Base-by-base conservation (phyloP, 176 grass and related monocot genomes). In the Juncus inflexus region DNA sequence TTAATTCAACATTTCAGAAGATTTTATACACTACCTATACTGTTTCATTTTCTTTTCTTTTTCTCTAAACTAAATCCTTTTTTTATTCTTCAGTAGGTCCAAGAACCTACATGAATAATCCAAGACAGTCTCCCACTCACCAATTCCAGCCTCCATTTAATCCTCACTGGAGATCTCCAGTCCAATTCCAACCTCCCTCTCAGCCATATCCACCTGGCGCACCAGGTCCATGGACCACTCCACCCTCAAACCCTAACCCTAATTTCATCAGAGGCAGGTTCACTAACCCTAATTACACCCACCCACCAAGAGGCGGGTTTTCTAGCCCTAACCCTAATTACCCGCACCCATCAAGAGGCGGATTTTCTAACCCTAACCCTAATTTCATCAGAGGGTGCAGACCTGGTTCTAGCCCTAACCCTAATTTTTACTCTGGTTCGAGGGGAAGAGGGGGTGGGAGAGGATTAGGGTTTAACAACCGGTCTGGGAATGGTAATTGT, bases 401-500 rank as follows among this genome's bases (percentile, higher is more conserved):
- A 7, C 69, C 37, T 60, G 12, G 40, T 38, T 71, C 37, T 56
- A 72, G 61, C n/a, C 35, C 47, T 71, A 51, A 78, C 35, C 35
- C 45, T 14, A 65, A 78, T 50, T 49, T 49, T 16, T 42, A 35
- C 42, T 71, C 67, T 58, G 53, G 53, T 71, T 12, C 67, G 57
- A 71, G 67, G 51, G 67, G 67, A 9, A 28, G 38, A 12, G 43
- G 19, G 19, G 28, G 56, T 53, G 76, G 76, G 35, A 70, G 66
- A 52, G 66, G 76, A 51, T 12, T 12, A 55, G 28, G 58, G 10
- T 52, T 71, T 35, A 50, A 72, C 42, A 55, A 40, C 49, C 66
- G 0, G 10, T 78, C 36, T 43, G 36, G 47, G 13, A 55, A 52
- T 6, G 15, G 35, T 5, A 14, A 49, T 69, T 71, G 63, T 37